A percentile compares a stretch with the other conserved stretches of the same genome.
These are phyloP conservation scores for Candida freyschussii DNA, from an alignment of 1,139 yeast genomes.

Conservation along the genomic window DNA sequence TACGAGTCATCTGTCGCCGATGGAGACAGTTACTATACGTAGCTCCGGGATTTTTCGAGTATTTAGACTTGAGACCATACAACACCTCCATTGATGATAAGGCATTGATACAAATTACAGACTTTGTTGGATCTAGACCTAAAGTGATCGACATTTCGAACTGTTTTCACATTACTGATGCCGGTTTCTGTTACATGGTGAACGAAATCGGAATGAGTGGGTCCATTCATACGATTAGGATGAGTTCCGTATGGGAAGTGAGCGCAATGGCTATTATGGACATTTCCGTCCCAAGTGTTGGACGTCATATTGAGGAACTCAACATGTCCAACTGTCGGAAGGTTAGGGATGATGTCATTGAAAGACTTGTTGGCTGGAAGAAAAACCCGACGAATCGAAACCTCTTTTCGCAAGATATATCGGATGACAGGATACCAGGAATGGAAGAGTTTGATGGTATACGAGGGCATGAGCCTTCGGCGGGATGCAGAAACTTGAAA, in stretches of 20 bases:
- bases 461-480: constrained; percentile 10
- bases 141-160: constrained; percentile 56
- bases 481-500: constrained; percentile 58
- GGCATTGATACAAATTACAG: constrained; percentile 52
- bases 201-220: constrained; percentile 69
- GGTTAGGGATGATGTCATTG: constrained; percentile 65
- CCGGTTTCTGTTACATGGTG: constrained; percentile 65
- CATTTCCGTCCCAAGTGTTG: constrained; percentile 60
- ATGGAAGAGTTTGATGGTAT: constrained; percentile 24
- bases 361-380: constrained; percentile 59
- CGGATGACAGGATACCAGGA: constrained; percentile 24
- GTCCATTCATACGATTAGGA: constrained; percentile 45
- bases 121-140: constrained; percentile 69
- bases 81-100: constrained; percentile 56
- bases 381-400: constrained; percentile 8
- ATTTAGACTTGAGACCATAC: constrained; percentile 55
- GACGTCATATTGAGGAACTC: constrained; percentile 51
- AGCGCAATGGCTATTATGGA: constrained; percentile 81
- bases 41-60: constrained; percentile 46
- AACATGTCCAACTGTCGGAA: constrained; percentile 71
- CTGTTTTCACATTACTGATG: constrained; percentile 74
- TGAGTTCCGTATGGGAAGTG: constrained; percentile 74
- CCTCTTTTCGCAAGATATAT: too few relatives aligned
- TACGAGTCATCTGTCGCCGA: constrained; percentile 51
- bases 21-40: constrained; percentile 65